A percentile compares a stretch with the other conserved stretches of the same genome.
These are phyloP conservation scores for Pachysolen tannophilus DNA, from an alignment of 805 yeast genomes.

Conservation along the genomic window DNA sequence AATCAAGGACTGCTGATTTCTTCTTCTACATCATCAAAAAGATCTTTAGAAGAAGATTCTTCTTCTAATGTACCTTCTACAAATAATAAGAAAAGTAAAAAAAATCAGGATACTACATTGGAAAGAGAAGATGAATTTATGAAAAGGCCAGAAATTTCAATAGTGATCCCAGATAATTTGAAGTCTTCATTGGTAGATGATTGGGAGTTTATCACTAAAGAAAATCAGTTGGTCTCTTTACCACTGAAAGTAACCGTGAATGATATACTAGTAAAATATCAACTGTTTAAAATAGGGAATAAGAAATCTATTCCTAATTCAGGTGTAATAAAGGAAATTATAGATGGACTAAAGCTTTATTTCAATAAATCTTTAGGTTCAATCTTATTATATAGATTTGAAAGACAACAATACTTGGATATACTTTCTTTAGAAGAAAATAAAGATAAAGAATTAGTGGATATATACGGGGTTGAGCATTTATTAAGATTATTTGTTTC, in stretches of 20 bases:
- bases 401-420: conserved; percentile 63
- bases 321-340: conserved; percentile 50
- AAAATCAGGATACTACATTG: conserved; percentile 6
- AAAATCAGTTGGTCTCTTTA: conserved; percentile 57
- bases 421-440: conserved; percentile 19
- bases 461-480: conserved; percentile 76
- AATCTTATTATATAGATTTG: conserved; percentile 65
- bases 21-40: conserved; percentile 7
- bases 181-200: conserved; percentile 78
- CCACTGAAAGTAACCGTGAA: conserved; percentile 53
- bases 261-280: conserved; percentile 47
- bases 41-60: background rate
- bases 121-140: conserved; percentile 22
- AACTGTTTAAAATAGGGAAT: conserved; percentile 15
- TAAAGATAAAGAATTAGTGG: conserved; percentile 25
- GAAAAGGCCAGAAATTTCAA: conserved; percentile 38
- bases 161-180: conserved; percentile 56
- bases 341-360: conserved; percentile 60
- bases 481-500: conserved; percentile 67
- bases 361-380: conserved; percentile 70
- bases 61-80: background rate
- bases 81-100: conserved; percentile 1
- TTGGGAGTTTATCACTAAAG: conserved; percentile 87
- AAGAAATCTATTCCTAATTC: conserved; percentile 19
- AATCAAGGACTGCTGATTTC: conserved; percentile 9